A percentile compares a stretch with the other conserved stretches of the same genome.
Evolutionary conservation across 2,329 filamentous ascomycete species (phyloP).

Genomic region (Epichloe sylvatica): DNA sequence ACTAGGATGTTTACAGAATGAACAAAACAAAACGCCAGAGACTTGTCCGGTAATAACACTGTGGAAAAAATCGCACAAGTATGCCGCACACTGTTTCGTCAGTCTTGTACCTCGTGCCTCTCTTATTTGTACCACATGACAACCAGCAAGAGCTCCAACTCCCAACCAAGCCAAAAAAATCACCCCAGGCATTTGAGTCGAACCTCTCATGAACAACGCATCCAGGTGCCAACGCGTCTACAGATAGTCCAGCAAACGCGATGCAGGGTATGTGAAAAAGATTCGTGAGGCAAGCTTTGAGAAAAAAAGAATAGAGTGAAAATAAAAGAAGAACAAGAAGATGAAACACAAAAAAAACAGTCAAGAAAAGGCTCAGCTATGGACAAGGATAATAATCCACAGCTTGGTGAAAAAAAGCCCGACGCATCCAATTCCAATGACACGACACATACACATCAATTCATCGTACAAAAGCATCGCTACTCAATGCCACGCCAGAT

Average conservation of each 20-base stretch:
- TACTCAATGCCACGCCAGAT: background rate
- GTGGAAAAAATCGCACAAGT: background rate
- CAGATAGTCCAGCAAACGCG: background rate
- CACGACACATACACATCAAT: background rate
- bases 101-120: background rate
- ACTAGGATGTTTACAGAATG: background rate
- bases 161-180: background rate
- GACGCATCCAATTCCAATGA: background rate
- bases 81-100: background rate
- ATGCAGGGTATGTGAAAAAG: background rate
- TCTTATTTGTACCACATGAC: background rate
- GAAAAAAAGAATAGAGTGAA: background rate
- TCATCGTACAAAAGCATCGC: background rate
- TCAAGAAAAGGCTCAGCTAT: background rate
- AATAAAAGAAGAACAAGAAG: background rate
- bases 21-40: background rate
- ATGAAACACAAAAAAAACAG: background rate
- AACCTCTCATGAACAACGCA: background rate
- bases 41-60: background rate
- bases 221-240: background rate
- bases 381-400: background rate
- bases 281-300: background rate
- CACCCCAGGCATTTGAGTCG: background rate
- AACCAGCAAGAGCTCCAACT: background rate
- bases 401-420: background rate